A percentile compares a stretch with the other conserved stretches of the same genome.
Conservation (phyloP, 1,139 yeast genomes). For the Suhomyces bokatorum region DNA sequence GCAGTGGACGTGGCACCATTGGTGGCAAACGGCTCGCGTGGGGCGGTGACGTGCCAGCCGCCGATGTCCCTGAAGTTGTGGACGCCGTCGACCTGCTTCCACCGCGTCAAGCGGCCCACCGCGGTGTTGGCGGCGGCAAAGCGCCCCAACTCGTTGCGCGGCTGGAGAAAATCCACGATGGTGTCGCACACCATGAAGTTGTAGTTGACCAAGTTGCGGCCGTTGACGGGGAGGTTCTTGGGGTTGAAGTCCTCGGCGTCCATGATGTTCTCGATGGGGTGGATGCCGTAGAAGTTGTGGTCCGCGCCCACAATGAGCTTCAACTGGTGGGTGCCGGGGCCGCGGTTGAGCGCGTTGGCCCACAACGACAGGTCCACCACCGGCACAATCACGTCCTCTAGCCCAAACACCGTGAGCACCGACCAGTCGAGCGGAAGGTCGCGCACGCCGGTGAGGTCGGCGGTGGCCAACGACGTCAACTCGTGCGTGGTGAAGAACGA, state of each 20-base stretch:
- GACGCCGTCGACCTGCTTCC: slow-evolving; percentile 68
- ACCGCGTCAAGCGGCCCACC: slow-evolving; percentile 49
- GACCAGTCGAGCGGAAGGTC: slow-evolving; percentile 49
- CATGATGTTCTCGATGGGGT: slow-evolving; percentile 30
- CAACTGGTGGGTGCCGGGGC: slow-evolving; percentile 54
- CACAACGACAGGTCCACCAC: slow-evolving; percentile 58
- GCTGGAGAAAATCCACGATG: slow-evolving; percentile 53
- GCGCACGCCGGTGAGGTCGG: slow-evolving; percentile 46
- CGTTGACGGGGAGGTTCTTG: slow-evolving; percentile 42
- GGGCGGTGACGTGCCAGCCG: slow-evolving; percentile 57
- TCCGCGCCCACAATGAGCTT: slow-evolving; percentile 68
- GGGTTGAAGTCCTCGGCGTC: slow-evolving; percentile 38
- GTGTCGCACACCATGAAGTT: slow-evolving; percentile 54
- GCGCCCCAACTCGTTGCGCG: slow-evolving; percentile 52
- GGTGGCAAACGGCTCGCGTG: slow-evolving; percentile 23
- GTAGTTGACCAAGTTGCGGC: slow-evolving; percentile 52
- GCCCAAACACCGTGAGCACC: slow-evolving; percentile 72
- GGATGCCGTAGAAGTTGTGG: slow-evolving; percentile 71
- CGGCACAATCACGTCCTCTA: slow-evolving; percentile 66
- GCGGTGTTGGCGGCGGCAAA: slow-evolving; percentile 41
- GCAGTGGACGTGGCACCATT: too few species aligned
- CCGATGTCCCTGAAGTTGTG: slow-evolving; percentile 79
- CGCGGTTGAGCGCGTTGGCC: slow-evolving; percentile 56
- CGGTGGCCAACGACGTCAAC: slow-evolving; percentile 50
- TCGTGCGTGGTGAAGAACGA: slow-evolving; percentile 54